These are phyloP conservation scores for Paraconiothyrium sp. DNA, from an alignment of 2,329 filamentous ascomycete genomes.

Conservation along the genomic window DNA sequence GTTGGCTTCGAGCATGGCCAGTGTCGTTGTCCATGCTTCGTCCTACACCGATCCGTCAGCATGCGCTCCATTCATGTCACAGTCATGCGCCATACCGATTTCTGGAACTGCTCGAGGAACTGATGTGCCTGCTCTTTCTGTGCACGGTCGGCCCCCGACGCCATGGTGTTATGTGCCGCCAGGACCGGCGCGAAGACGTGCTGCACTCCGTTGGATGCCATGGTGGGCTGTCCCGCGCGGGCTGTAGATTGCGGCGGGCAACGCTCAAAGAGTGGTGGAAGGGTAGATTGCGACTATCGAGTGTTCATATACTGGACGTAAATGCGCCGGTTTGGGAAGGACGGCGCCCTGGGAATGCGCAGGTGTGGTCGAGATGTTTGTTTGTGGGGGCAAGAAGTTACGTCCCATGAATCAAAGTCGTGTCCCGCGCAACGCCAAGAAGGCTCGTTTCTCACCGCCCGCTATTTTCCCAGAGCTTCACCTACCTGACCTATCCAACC, in stretches of 20 bases:
- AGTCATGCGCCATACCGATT: conserved; percentile 75
- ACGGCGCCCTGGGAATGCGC: conserved; percentile 13
- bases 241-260: conserved; percentile 36
- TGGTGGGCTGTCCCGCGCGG: conserved; percentile 52
- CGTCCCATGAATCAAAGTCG: conserved; percentile 29
- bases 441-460: conserved; percentile 35
- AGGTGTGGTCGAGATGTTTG: conserved; percentile 22
- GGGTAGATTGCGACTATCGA: conserved; percentile 35
- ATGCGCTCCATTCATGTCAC: conserved; percentile 23
- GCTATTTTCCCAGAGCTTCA: conserved; percentile 38
- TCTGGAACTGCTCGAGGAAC: conserved; percentile 94
- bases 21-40: conserved; percentile 89
- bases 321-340: background rate
- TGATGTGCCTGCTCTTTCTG: conserved; percentile 91
- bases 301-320: conserved; percentile 35
- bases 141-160: conserved; percentile 78
- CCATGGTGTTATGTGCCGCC: conserved; percentile 90
- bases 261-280: conserved; percentile 36
- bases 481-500: conserved; percentile 22
- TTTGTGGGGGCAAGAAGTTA: conserved; percentile 35
- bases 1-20: conserved; percentile 82
- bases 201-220: conserved; percentile 73
- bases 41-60: conserved; percentile 63
- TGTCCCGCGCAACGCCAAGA: conserved; percentile 37
- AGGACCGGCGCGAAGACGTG: conserved; percentile 86